Evolutionary conservation across 2,329 filamentous ascomycete species (phyloP).

Genomic region (Arthrobotrys conoides): DNA sequence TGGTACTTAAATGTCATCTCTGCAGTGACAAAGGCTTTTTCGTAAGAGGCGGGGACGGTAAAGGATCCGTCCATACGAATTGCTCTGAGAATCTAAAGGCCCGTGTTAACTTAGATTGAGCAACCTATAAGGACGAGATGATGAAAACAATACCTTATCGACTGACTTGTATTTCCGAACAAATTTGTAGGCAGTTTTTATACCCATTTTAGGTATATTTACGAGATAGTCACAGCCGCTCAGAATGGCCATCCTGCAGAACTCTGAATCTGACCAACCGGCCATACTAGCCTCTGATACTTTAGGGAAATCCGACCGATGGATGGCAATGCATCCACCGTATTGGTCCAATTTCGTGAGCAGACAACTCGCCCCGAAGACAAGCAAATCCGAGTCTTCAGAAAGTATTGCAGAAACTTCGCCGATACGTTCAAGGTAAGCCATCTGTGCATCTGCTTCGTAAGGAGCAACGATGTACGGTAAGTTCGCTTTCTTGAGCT

Average conservation of each 20-base stretch:
- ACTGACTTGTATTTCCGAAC: conserved; percentile 90
- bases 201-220: conserved; percentile 84
- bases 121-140: background rate
- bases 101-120: background rate
- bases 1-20: conserved; percentile 95
- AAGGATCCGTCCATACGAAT: conserved; percentile 91
- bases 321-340: conserved; percentile 92
- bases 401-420: conserved; percentile 89
- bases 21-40: conserved; percentile 84
- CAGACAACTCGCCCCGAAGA: conserved; percentile 91
- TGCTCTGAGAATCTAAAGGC: conserved; percentile 74
- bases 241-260: conserved; percentile 94
- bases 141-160: conserved; percentile 72
- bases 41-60: conserved; percentile 83
- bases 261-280: conserved; percentile 92
- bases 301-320: conserved; percentile 87
- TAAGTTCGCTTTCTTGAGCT: conserved; percentile 83
- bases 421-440: conserved; percentile 89
- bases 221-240: conserved; percentile 97
- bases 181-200: conserved; percentile 93
- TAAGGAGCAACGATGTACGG: conserved; percentile 95
- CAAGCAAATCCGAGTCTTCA: conserved; percentile 94
- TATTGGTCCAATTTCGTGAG: conserved; percentile 95
- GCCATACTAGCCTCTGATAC: conserved; percentile 84
- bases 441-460: conserved; percentile 96